Conservation (phyloP, 345 rosid species). For the Brassica rapa region DNA sequence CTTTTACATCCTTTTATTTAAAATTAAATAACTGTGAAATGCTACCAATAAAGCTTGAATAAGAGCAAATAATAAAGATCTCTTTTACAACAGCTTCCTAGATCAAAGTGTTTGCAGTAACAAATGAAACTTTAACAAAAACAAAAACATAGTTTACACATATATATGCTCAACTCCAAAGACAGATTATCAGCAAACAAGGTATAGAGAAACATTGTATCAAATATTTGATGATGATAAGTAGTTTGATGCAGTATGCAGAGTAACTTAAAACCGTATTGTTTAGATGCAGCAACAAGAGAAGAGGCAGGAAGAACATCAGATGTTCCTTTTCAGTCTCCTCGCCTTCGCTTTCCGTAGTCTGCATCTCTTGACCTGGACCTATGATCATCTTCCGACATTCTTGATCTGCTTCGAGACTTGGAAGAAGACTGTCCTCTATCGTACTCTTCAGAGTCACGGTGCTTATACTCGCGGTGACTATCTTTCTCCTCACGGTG, state of each 20-base stretch:
- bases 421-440: slow-evolving; percentile 73
- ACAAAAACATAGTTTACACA: slow-evolving; percentile 33
- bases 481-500: slow-evolving; percentile 71
- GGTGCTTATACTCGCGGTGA: slow-evolving; percentile 60
- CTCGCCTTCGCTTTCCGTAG: slow-evolving; percentile 74
- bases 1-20: slow-evolving; percentile 25
- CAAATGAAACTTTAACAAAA: slow-evolving; percentile 15
- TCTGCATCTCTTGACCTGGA: slow-evolving; percentile 76
- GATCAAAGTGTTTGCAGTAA: slow-evolving; percentile 7
- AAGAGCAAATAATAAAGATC: slow-evolving; percentile 16
- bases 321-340: slow-evolving; percentile 34
- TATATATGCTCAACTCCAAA: slow-evolving; percentile 23
- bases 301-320: background rate
- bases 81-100: slow-evolving; percentile 7
- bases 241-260: slow-evolving; percentile 17
- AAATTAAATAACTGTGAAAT: slow-evolving; percentile 17
- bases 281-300: slow-evolving; percentile 9
- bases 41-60: slow-evolving; percentile 19
- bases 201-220: slow-evolving; percentile 30
- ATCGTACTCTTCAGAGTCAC: slow-evolving; percentile 66
- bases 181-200: slow-evolving; percentile 27
- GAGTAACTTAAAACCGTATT: slow-evolving; percentile 5
- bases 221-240: slow-evolving; percentile 30
- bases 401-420: slow-evolving; percentile 68
- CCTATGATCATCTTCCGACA: slow-evolving; percentile 66